Conservation (phyloP, 768 basidiomycete genomes). For the Phylloporus scabripes region DNA sequence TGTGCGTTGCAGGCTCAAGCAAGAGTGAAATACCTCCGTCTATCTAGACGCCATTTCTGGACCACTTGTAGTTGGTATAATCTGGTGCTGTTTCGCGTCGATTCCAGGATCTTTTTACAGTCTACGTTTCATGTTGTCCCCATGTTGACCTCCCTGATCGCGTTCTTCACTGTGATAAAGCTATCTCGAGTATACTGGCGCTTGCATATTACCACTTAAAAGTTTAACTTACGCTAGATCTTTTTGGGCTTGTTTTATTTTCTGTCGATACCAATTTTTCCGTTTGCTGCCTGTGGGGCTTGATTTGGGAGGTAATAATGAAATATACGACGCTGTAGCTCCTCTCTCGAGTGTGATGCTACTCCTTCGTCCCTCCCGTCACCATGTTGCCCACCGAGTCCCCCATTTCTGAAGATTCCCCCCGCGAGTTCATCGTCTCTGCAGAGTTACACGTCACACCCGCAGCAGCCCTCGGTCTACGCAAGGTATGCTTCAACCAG, state of each 20-base stretch:
- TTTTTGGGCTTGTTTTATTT: conserved; percentile 5
- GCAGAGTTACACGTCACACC: conserved; percentile 60
- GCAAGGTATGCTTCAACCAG: conserved; percentile 45
- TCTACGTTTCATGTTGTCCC: conserved; percentile 15
- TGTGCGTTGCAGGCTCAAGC: conserved; percentile 28
- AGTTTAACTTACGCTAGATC: conserved; percentile 1
- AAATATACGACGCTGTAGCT: conserved; percentile 3
- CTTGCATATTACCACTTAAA: conserved; percentile 4
- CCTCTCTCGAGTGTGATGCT: background rate
- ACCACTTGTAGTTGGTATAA: conserved; percentile 10
- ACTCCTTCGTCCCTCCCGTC: background rate
- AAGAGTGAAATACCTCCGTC: conserved; percentile 22
- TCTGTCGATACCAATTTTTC: conserved; percentile 14
- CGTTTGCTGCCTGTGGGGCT: conserved; percentile 4
- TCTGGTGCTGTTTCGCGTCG: conserved; percentile 5
- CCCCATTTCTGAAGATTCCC: conserved; percentile 3
- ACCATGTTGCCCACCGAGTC: conserved; percentile 13
- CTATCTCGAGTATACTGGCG: conserved; percentile 12
- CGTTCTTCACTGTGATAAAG: conserved; percentile 8
- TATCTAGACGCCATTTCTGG: background rate
- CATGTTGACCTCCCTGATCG: conserved; percentile 12
- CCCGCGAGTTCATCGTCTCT: conserved; percentile 53
- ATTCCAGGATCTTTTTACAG: conserved; percentile 8
- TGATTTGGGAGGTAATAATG: background rate
- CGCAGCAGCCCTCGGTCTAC: conserved; percentile 43